Percentiles rank a stretch among this genome's conserved stretches.
These are phyloP conservation scores for Psidium friedrichsthalianum DNA, from an alignment of 345 rosid genomes.

Conservation along the genomic window DNA sequence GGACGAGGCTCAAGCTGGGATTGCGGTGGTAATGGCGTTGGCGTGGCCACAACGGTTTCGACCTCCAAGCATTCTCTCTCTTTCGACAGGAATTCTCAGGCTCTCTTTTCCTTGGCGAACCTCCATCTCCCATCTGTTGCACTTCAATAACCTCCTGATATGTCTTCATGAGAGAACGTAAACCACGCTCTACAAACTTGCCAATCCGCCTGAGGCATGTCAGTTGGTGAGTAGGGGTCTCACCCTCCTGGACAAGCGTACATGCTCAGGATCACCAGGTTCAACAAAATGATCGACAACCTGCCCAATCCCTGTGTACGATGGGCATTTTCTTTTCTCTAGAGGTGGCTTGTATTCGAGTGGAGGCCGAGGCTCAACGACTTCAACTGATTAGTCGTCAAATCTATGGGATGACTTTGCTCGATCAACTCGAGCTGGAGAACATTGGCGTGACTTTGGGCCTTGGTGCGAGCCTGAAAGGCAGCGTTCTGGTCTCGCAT, in stretches of 20 bases:
- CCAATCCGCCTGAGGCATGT: no score
- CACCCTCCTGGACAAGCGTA: constrained; percentile 68
- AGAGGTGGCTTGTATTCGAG: constrained; percentile 82
- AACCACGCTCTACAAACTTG: no score
- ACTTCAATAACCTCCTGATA: no score
- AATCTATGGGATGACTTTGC: constrained; percentile 92
- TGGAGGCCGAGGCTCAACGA: constrained; percentile 88
- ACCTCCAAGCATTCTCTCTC: no score
- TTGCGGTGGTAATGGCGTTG: no score
- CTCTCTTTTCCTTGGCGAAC: no score
- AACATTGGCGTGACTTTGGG: constrained; percentile 84
- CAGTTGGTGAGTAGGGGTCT: no score
- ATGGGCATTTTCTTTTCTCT: constrained; percentile 82
- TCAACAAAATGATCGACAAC: constrained; percentile 77
- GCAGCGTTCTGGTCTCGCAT: constrained; percentile 81
- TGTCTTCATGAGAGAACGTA: no score
- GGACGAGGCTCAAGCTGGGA: no score
- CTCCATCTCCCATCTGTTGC: no score
- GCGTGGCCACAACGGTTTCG: no score
- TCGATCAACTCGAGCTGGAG: constrained; percentile 99
- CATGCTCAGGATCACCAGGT: constrained; percentile 77
- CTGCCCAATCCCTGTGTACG: constrained; percentile 82
- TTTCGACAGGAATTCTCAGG: no score
- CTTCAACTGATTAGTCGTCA: constrained; percentile 77
- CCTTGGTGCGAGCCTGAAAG: constrained; percentile 76